Evolutionary conservation across 768 basidiomycete genomes (phyloP).

Genomic region (Tricholoma saponaceum): DNA sequence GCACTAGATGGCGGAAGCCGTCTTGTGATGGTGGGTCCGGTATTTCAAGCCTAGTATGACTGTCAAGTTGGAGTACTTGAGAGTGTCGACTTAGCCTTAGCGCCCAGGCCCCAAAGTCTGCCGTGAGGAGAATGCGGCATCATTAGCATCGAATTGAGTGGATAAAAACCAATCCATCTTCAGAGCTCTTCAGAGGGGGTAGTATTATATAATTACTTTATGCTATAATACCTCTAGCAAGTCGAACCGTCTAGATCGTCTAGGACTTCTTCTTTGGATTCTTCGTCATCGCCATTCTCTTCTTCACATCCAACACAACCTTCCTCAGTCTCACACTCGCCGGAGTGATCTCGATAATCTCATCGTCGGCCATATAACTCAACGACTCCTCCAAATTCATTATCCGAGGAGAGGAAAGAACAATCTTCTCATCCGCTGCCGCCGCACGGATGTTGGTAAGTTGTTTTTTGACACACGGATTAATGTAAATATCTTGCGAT

Average conservation of each 20-base stretch:
- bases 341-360: constrained; percentile 45
- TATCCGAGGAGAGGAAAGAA: constrained; percentile 36
- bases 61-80: no score
- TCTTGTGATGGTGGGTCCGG: no score
- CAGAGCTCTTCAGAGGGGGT: no score
- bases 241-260: background rate
- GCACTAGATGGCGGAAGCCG: no score
- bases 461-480: constrained; percentile 46
- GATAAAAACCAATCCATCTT: no score
- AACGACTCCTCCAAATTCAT: constrained; percentile 45
- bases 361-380: constrained; percentile 47
- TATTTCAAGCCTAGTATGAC: no score
- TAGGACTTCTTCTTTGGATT: constrained; percentile 20
- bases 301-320: constrained; percentile 32
- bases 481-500: constrained; percentile 40
- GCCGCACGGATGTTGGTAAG: constrained; percentile 47
- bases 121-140: no score
- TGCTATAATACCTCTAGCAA: background rate
- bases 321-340: constrained; percentile 38
- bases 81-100: no score
- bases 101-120: no score
- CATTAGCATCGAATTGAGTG: no score
- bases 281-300: constrained; percentile 28
- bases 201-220: background rate
- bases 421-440: constrained; percentile 47